Conservation (phyloP, 768 basidiomycete genomes). For the Termitomyces sp. region DNA sequence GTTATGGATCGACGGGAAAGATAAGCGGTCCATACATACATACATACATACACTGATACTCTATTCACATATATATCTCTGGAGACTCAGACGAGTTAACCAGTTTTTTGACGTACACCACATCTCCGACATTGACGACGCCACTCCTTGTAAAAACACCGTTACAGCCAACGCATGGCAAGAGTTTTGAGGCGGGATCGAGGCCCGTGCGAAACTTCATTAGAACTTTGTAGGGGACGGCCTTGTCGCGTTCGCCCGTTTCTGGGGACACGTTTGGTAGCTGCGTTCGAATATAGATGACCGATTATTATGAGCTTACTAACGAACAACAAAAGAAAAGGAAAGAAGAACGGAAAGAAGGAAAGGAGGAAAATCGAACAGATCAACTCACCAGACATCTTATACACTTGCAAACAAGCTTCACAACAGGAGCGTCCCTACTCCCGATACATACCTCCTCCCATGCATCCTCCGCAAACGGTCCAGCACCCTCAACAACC, state of each 20-base stretch:
- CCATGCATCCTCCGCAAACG: slow-evolving; percentile 72
- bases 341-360: too few relatives aligned
- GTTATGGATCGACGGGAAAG: too few relatives aligned
- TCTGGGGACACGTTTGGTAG: slow-evolving; percentile 67
- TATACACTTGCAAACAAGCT: slow-evolving; percentile 61
- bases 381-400: slow-evolving; percentile 58
- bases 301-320: too few relatives aligned
- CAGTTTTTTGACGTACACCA: slow-evolving; percentile 43
- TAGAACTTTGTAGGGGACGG: slow-evolving; percentile 70
- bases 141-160: slow-evolving; percentile 48
- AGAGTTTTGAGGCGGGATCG: slow-evolving; percentile 40
- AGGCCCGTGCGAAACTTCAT: slow-evolving; percentile 67
- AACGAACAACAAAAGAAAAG: too few relatives aligned
- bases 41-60: too few relatives aligned
- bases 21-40: too few relatives aligned
- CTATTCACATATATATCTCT: background rate
- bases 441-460: slow-evolving; percentile 52
- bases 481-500: slow-evolving; percentile 56
- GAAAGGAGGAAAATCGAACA: background rate
- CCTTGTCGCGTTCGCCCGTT: slow-evolving; percentile 60
- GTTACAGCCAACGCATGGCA: slow-evolving; percentile 66
- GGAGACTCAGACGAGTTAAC: background rate
- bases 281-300: slow-evolving; percentile 25
- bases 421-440: slow-evolving; percentile 34
- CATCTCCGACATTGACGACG: slow-evolving; percentile 55